Evolutionary conservation across 2,329 filamentous ascomycete species (phyloP).

Genomic region (Fusarium penzigii): DNA sequence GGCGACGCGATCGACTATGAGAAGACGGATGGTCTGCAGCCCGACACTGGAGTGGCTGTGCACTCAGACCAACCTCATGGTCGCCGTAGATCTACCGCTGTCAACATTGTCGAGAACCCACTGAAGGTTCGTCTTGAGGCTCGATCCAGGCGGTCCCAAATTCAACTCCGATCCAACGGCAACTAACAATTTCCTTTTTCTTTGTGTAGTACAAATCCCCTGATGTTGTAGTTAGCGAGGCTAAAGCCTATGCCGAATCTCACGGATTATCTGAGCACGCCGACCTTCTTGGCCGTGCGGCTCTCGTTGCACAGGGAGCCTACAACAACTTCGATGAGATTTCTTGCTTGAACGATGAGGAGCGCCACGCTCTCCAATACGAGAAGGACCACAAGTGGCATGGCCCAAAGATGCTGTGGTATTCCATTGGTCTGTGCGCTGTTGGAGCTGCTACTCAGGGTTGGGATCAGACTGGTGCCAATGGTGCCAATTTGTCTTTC

Average conservation of each 20-base stretch:
- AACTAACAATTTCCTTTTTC: too few relatives aligned
- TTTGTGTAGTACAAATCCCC: constrained; percentile 28
- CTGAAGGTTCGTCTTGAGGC: constrained; percentile 29
- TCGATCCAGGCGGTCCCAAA: too few relatives aligned
- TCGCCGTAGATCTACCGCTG: constrained; percentile 26
- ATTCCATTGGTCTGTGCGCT: constrained; percentile 54
- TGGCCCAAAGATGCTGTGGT: constrained; percentile 45
- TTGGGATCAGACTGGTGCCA: constrained; percentile 65
- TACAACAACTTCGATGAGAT: constrained; percentile 26
- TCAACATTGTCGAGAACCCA: constrained; percentile 37
- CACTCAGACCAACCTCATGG: not conserved
- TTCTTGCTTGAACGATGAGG: constrained; percentile 31
- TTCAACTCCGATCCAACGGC: not conserved
- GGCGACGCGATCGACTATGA: too few relatives aligned
- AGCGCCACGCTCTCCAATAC: constrained; percentile 38
- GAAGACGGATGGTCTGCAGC: not conserved
- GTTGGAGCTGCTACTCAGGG: constrained; percentile 59
- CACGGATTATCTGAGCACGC: constrained; percentile 51
- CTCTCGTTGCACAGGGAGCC: constrained; percentile 37
- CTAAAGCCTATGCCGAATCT: constrained; percentile 50
- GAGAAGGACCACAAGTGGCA: constrained; percentile 61
- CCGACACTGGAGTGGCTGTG: not conserved
- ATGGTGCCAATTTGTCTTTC: constrained; percentile 63
- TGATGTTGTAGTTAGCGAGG: constrained; percentile 37
- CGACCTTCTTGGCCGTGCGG: constrained; percentile 41